Percentiles rank a stretch among this genome's conserved stretches.
Conservation (phyloP, 2,329 filamentous ascomycete species). For the Endoconidiophora polonica region DNA sequence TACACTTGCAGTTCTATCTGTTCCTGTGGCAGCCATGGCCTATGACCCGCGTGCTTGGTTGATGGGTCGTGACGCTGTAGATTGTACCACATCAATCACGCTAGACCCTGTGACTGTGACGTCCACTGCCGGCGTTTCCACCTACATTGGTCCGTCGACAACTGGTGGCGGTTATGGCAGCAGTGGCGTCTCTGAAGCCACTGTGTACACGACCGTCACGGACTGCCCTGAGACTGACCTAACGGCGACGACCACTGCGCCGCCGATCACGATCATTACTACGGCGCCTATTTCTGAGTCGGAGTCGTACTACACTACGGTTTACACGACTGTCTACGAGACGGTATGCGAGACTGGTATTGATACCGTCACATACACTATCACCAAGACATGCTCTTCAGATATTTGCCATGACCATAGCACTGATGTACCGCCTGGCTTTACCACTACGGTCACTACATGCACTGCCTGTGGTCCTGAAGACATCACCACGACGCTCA, state of each 20-base stretch:
- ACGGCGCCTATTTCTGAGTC: too few relatives aligned
- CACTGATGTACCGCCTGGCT: slow-evolving; percentile 10
- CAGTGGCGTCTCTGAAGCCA: not conserved
- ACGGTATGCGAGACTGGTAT: slow-evolving; percentile 9
- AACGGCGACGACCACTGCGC: not conserved
- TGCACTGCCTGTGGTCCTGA: slow-evolving; percentile 3
- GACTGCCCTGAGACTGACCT: not conserved
- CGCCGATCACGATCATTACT: not conserved
- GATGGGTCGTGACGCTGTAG: not conserved
- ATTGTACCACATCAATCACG: slow-evolving; percentile 6
- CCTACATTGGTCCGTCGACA: not conserved
- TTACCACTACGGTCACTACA: slow-evolving; percentile 10
- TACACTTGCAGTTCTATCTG: slow-evolving; percentile 8
- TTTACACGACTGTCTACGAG: slow-evolving; percentile 12
- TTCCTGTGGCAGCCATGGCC: slow-evolving; percentile 8
- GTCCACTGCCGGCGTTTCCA: not conserved
- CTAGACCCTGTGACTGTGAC: not conserved
- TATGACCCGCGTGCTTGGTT: slow-evolving; percentile 8
- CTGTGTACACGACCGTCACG: not conserved
- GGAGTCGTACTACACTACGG: slow-evolving; percentile 2
- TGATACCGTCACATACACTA: slow-evolving; percentile 11
- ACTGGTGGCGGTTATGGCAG: not conserved
- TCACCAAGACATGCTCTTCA: slow-evolving; percentile 12
- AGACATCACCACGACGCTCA: slow-evolving; percentile 2
- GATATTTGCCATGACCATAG: slow-evolving; percentile 4